Evolutionary conservation across 2,329 filamentous ascomycete species (phyloP), one percentile per base, ranked within the genome.

Genomic region (Neocatenulostroma microsporum): DNA sequence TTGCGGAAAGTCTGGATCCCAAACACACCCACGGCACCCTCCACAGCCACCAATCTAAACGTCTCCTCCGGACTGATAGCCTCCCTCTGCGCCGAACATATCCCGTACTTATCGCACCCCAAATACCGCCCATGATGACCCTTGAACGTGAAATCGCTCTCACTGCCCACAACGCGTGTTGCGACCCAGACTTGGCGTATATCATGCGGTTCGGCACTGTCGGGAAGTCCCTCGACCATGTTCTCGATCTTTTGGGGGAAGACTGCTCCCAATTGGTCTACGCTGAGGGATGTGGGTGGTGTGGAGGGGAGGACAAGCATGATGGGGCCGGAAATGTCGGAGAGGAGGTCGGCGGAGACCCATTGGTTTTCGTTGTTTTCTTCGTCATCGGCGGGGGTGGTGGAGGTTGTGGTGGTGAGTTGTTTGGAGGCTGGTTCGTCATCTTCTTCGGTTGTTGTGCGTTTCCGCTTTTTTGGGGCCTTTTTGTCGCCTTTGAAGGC

Each of bases 401-500:
- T 54, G 45, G 48, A 67, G 45, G 54, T 56, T 31, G 50, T 53
- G 30, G 45, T 35, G 15, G 37, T 32, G 33, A 61, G 46, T 18
- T 57, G 56, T 42, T 62, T 64, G 4, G 58, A 57, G 37, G 49
- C 34, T n/a, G 45, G 32, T 10, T 62, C 58, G 19, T 67, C 62
- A 41, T 70, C 65, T 28, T 76, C 69, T 28, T 66, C 66, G 35
- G 70, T 68, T 31, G 73, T n/a, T 4, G 12, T 64, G 50, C 84
- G 78, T 73, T 94, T 95, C 61, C 86, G 76, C 71, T 95, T 95
- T 64, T 91, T 94, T 23, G 37, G 41, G 41, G 76, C 67, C 67
- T 91, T 91, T 64, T 93, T 95, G 67, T 98, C 91, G 70, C 91
- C 91, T 67, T 98, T 98, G 73, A 98, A 98, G 32, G 78, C 72